phyloP scores from a whole-genome alignment of 345 rosid species.

The Pistacia integerrima region DNA sequence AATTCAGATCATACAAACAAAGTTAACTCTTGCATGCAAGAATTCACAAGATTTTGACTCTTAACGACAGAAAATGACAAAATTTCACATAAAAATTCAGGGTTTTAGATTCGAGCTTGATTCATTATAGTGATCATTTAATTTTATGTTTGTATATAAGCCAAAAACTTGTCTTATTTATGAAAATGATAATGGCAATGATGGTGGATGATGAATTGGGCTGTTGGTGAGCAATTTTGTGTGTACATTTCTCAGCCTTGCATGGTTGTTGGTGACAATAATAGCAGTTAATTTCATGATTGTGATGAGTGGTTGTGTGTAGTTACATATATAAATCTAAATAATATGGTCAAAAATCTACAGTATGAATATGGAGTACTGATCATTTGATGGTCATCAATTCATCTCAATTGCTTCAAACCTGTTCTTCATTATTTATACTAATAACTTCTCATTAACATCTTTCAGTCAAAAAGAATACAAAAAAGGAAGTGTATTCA shows the following conservation, averaged over 20 bases:
- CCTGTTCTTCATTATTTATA: background rate
- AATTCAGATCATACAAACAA: too few species aligned
- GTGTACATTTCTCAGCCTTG: slow-evolving; percentile 13
- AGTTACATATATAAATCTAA: slow-evolving; percentile 4
- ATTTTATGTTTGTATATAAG: background rate
- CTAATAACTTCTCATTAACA: background rate
- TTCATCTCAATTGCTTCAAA: background rate
- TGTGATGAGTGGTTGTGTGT: slow-evolving; percentile 9
- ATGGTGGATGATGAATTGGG: slow-evolving; percentile 4
- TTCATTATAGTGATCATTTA: background rate
- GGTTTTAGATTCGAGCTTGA: too few species aligned
- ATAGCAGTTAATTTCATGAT: slow-evolving; percentile 4
- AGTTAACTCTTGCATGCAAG: too few species aligned
- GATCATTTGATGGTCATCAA: background rate
- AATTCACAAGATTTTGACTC: too few species aligned
- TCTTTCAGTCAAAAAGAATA: background rate
- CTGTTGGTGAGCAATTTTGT: background rate
- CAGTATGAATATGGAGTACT: background rate
- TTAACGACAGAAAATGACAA: too few species aligned
- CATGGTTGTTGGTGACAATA: slow-evolving; percentile 32
- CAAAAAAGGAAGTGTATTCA: background rate
- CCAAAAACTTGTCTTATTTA: slow-evolving; percentile 24
- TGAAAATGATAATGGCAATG: slow-evolving; percentile 23
- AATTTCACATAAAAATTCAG: too few species aligned
- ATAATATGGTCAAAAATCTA: background rate